A percentile compares a stretch with the other conserved stretches of the same genome.
Conservation (phyloP, 2,329 filamentous ascomycete species). For the Talaromyces funiculosus region DNA sequence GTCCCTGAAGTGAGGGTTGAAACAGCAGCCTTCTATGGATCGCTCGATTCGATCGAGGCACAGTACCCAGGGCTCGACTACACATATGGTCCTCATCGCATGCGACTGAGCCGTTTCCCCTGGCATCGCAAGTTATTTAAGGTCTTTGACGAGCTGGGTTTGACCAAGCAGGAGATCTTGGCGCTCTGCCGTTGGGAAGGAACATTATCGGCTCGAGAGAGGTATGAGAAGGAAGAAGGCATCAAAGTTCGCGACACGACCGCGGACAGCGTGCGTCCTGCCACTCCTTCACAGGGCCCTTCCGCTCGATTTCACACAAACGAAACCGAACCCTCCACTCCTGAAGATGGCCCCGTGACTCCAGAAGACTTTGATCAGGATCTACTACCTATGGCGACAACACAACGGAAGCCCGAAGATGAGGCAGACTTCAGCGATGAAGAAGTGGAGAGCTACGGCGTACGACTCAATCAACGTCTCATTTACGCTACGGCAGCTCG, state of each 20-base stretch:
- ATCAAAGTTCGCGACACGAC: slow-evolving; percentile 57
- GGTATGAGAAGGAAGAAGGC: slow-evolving; percentile 51
- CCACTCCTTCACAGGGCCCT: slow-evolving; percentile 38
- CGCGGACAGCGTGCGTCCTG: slow-evolving; percentile 50
- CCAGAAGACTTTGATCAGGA: slow-evolving; percentile 18
- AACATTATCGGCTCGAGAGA: slow-evolving; percentile 44
- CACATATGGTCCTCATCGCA: slow-evolving; percentile 55
- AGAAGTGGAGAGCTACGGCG: slow-evolving; percentile 47
- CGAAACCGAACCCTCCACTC: slow-evolving; percentile 20
- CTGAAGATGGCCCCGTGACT: slow-evolving; percentile 2
- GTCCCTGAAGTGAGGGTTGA: slow-evolving; percentile 62
- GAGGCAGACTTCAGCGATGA: slow-evolving; percentile 36
- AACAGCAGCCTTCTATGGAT: slow-evolving; percentile 59
- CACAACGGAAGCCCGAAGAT: slow-evolving; percentile 22
- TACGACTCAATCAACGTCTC: slow-evolving; percentile 48
- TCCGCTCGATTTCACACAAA: slow-evolving; percentile 30
- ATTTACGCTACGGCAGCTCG: slow-evolving; percentile 50
- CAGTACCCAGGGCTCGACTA: slow-evolving; percentile 64
- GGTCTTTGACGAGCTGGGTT: slow-evolving; percentile 54
- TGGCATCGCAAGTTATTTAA: slow-evolving; percentile 57
- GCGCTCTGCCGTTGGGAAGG: slow-evolving; percentile 57
- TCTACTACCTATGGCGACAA: neutral
- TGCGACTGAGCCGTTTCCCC: slow-evolving; percentile 56
- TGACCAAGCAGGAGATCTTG: slow-evolving; percentile 57
- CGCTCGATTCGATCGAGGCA: slow-evolving; percentile 59